Percentiles rank a stretch among this genome's conserved stretches.
Conservation (phyloP, 345 rosid genomes). For the Rhodamnia argentea region DNA sequence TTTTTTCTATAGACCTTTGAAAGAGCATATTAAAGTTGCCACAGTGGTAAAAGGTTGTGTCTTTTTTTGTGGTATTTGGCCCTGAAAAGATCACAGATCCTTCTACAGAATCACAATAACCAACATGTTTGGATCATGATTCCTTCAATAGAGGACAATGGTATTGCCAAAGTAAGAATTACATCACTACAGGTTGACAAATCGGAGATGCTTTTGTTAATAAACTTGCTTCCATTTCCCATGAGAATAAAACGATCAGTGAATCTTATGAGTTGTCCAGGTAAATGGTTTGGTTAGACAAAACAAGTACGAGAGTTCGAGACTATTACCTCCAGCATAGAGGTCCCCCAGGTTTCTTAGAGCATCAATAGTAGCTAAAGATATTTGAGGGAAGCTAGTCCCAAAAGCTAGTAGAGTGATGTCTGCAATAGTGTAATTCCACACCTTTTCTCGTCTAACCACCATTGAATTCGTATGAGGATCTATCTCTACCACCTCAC, state of each 20-base stretch:
- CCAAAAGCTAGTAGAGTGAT: constrained; percentile 85
- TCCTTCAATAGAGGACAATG: neutral
- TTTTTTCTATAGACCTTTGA: neutral
- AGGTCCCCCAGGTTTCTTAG: constrained; percentile 54
- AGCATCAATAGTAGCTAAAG: constrained; percentile 88
- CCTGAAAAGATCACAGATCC: neutral
- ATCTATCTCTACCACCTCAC: constrained; percentile 59
- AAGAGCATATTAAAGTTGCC: neutral
- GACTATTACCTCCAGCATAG: constrained; percentile 67
- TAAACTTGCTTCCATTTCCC: neutral
- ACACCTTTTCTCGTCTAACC: constrained; percentile 57
- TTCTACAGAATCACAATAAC: neutral
- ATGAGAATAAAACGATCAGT: neutral
- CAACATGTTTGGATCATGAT: neutral
- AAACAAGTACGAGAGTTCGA: neutral
- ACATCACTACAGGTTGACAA: neutral
- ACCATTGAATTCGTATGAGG: constrained; percentile 39
- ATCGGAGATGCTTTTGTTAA: neutral
- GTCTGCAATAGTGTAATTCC: constrained; percentile 91
- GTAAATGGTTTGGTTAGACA: neutral
- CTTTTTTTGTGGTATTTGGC: neutral
- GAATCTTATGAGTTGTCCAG: neutral
- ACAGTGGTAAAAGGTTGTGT: neutral
- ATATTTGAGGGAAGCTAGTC: constrained; percentile 94
- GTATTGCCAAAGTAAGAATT: neutral